Percentiles rank a stretch among this genome's conserved stretches.
These are phyloP conservation scores for Scalesia atractyloides DNA, from an alignment of 129 eudicot genomes.

Conservation along the genomic window DNA sequence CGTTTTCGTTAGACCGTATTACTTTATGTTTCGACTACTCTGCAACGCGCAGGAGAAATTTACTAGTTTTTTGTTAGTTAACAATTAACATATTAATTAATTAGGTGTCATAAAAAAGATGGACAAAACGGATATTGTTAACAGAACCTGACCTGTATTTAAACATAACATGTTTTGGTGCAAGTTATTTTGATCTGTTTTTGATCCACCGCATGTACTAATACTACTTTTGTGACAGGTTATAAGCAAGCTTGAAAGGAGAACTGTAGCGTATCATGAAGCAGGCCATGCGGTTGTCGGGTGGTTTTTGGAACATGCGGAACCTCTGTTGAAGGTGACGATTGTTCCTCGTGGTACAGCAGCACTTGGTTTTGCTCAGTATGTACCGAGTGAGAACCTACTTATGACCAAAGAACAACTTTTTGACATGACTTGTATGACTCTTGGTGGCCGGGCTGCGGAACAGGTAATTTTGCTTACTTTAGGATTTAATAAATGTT, in stretches of 20 bases:
- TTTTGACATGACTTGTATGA: conserved; percentile 93
- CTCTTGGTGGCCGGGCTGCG: conserved; percentile 96
- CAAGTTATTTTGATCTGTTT: conserved; percentile 5
- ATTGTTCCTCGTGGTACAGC: conserved; percentile 99
- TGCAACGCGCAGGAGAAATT: too few species aligned
- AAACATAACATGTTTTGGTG: background rate
- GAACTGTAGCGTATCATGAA: conserved; percentile 93
- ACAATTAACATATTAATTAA: background rate
- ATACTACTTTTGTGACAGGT: conserved; percentile 49
- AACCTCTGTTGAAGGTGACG: conserved; percentile 86
- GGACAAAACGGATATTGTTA: background rate
- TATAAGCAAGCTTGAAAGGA: conserved; percentile 78
- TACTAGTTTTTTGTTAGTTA: too few species aligned
- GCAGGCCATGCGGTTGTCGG: conserved; percentile 99
- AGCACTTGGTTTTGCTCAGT: conserved; percentile 94
- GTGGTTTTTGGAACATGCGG: conserved; percentile 89
- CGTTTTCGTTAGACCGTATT: too few species aligned
- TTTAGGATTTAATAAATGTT: background rate
- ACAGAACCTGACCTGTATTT: background rate
- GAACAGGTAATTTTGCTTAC: conserved; percentile 63
- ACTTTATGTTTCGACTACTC: too few species aligned
- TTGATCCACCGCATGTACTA: background rate
- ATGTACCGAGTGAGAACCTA: conserved; percentile 85
- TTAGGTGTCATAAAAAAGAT: background rate
- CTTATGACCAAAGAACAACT: conserved; percentile 97